Evolutionary conservation across 139 green algal species (phyloP).

Genomic region (Eudorina sp.): DNA sequence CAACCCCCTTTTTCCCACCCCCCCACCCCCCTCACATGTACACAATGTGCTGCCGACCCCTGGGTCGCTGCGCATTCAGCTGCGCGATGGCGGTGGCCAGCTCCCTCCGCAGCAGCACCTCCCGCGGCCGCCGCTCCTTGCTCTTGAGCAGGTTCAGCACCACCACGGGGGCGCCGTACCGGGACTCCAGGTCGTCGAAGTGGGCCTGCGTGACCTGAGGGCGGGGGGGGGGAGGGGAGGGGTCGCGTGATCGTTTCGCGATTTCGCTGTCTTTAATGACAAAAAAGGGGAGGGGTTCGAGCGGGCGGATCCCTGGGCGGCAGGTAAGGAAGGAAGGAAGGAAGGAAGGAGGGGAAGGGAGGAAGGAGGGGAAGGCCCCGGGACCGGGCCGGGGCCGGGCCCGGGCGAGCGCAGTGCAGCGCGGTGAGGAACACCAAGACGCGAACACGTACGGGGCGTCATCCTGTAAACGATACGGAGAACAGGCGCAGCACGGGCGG

Average conservation of each 20-base stretch:
- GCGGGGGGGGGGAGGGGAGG: neutral
- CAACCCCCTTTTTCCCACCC: neutral
- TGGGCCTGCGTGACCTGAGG: conserved; percentile 57
- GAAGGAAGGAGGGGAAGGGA: neutral
- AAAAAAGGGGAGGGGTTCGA: neutral
- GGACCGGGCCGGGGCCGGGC: no score
- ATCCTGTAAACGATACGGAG: no score
- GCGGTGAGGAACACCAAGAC: no score
- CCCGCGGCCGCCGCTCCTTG: conserved; percentile 80
- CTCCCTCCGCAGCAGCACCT: conserved; percentile 90
- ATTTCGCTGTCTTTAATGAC: no score
- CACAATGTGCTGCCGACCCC: conserved; percentile 20
- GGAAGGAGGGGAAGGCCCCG: neutral
- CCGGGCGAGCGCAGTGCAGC: no score
- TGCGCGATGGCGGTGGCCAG: conserved; percentile 81
- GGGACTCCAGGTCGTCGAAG: conserved; percentile 74
- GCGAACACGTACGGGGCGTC: no score
- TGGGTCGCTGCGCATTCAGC: conserved; percentile 78
- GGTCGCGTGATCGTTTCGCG: neutral
- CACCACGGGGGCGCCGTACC: conserved; percentile 89
- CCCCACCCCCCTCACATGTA: conserved; percentile 32
- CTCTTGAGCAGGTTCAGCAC: conserved; percentile 94
- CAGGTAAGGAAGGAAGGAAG: neutral
- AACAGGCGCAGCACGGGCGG: no score
- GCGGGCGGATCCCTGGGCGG: neutral